Percentiles rank a stretch among this genome's conserved stretches.
Conservation (phyloP, 768 basidiomycete species). For the Punctularia strigosozonata region DNA sequence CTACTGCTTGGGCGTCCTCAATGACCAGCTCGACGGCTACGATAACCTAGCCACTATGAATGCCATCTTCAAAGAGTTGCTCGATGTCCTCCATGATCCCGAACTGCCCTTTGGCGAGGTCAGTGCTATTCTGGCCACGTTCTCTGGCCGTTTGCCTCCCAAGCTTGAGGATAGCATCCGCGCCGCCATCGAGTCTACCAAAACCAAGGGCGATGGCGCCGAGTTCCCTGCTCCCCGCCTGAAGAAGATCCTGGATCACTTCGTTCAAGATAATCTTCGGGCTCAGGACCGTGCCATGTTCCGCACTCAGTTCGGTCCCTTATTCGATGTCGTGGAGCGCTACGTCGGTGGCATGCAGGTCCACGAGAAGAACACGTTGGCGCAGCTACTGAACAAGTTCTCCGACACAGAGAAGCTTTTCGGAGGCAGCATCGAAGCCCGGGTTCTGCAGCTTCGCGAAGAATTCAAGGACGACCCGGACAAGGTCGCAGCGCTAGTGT, state of each 20-base stretch:
- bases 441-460: conserved; percentile 82
- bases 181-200: conserved; percentile 62
- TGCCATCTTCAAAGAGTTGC: conserved; percentile 76
- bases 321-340: conserved; percentile 68
- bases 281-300: conserved; percentile 76
- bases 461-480: conserved; percentile 89
- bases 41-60: conserved; percentile 93
- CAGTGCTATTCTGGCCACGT: conserved; percentile 68
- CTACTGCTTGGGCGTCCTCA: conserved; percentile 61
- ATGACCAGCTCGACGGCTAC: conserved; percentile 91
- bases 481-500: conserved; percentile 71
- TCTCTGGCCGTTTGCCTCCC: conserved; percentile 87
- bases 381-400: conserved; percentile 67
- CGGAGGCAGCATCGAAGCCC: conserved; percentile 87
- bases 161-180: conserved; percentile 87
- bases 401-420: conserved; percentile 86
- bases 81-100: conserved; percentile 68
- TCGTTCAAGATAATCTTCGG: conserved; percentile 68
- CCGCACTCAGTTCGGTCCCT: conserved; percentile 52
- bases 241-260: conserved; percentile 79
- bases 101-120: conserved; percentile 86
- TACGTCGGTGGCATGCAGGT: conserved; percentile 77
- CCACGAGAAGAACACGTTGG: conserved; percentile 74
- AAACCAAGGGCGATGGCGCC: conserved; percentile 53
- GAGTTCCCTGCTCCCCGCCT: conserved; percentile 90